Evolutionary conservation across 305 asterid species (phyloP).

Genomic region (Plantago coronopus): DNA sequence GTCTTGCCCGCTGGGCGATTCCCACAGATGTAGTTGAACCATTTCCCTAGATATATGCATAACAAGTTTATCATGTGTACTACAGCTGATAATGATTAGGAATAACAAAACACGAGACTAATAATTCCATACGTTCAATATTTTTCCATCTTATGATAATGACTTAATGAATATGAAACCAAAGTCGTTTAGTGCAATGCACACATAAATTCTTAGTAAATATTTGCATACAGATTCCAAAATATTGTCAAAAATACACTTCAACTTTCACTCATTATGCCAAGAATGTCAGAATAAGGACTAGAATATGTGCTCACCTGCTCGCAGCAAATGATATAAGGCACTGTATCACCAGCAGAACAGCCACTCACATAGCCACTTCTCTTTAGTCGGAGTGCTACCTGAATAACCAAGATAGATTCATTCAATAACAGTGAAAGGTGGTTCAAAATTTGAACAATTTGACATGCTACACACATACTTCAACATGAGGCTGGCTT

Average conservation of each 20-base stretch:
- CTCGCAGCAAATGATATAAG: conserved; percentile 89
- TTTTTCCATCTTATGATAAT: not conserved
- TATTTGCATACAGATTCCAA: not conserved
- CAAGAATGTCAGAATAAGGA: conserved; percentile 8
- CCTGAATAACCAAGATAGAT: conserved; percentile 44
- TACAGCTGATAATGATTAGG: not conserved
- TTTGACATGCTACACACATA: conserved; percentile 34
- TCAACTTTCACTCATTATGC: too few relatives aligned
- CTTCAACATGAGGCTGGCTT: conserved; percentile 98
- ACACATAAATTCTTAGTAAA: not conserved
- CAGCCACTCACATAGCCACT: conserved; percentile 81
- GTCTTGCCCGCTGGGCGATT: conserved; percentile 97
- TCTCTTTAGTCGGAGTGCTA: conserved; percentile 87
- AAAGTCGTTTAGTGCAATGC: not conserved
- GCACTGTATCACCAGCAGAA: conserved; percentile 95
- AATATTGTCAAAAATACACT: too few relatives aligned
- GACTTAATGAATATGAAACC: not conserved
- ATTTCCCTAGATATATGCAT: conserved; percentile 47
- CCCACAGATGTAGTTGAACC: conserved; percentile 62
- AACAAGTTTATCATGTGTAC: conserved; percentile 19
- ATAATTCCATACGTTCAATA: not conserved
- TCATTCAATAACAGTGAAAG: conserved; percentile 16
- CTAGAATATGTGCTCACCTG: conserved; percentile 43
- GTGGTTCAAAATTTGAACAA: not conserved
- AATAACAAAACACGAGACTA: not conserved